phyloP scores from a whole-genome alignment of 352 stramenopile genomes.

The Phytophthora citricola region DNA sequence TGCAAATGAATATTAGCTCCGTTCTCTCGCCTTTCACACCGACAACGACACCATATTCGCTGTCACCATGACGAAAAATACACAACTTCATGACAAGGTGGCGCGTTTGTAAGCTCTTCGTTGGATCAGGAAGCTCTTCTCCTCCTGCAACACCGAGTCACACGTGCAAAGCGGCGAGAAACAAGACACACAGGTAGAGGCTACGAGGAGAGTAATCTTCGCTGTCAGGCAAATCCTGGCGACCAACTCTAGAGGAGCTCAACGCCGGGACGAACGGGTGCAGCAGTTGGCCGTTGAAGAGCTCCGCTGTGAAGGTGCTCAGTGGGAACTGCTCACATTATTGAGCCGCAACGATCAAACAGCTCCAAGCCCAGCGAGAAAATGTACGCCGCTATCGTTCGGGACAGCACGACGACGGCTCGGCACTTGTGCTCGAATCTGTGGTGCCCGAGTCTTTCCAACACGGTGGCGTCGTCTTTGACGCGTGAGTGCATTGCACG shows the following conservation, averaged over 20 bases:
- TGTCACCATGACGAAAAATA: too few species aligned
- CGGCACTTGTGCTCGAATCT: too few species aligned
- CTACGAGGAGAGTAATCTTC: conserved; percentile 14
- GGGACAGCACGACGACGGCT: not conserved
- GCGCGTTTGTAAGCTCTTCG: too few species aligned
- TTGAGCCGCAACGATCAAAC: too few species aligned
- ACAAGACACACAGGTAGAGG: conserved; percentile 21
- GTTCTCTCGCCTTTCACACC: not conserved
- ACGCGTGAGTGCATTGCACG: not conserved
- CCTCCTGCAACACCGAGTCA: not conserved
- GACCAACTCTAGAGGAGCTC: conserved; percentile 8
- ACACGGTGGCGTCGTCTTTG: not conserved
- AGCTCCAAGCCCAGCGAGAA: too few species aligned
- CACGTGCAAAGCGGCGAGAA: conserved; percentile 5
- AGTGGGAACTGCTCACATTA: too few species aligned
- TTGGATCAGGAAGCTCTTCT: not conserved
- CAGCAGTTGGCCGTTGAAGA: not conserved
- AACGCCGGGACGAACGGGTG: conserved; percentile 17
- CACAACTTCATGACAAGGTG: too few species aligned
- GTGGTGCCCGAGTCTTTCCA: too few species aligned
- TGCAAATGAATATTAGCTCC: conserved; percentile 20
- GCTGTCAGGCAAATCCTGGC: conserved; percentile 18
- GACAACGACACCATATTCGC: not conserved
- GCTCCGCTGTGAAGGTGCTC: too few species aligned
- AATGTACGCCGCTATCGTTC: too few species aligned